Evolutionary conservation across 23 red algal genomes (phyloP).

Genomic region (Agarophyton chilense): DNA sequence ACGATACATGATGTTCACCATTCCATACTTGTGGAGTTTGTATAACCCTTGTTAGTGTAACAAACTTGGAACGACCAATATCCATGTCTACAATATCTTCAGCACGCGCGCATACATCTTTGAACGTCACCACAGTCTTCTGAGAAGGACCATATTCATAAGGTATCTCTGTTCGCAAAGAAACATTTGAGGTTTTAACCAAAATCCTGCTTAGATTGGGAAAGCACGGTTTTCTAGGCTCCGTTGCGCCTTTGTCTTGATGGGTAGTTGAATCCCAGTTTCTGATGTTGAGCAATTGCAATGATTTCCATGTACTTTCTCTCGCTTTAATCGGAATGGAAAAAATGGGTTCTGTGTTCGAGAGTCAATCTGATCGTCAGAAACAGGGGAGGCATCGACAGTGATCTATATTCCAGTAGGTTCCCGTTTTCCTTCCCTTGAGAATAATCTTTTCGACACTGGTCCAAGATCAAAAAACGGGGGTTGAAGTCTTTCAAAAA

Average conservation of each 20-base stretch:
- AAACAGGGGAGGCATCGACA: conserved; percentile 45
- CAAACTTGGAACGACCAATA: conserved; percentile 7
- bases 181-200: conserved; percentile 18
- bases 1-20: conserved; percentile 37
- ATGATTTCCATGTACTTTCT: conserved; percentile 38
- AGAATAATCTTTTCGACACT: conserved; percentile 29
- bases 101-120: background rate
- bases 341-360: background rate
- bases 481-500: conserved; percentile 51
- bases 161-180: conserved; percentile 52
- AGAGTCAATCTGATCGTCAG: background rate
- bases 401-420: conserved; percentile 55
- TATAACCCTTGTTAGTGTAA: conserved; percentile 13
- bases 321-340: conserved; percentile 45
- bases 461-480: conserved; percentile 45
- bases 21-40: conserved; percentile 56
- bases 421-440: conserved; percentile 32
- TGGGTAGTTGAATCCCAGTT: background rate
- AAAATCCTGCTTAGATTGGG: conserved; percentile 6
- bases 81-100: conserved; percentile 35
- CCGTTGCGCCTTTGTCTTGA: background rate
- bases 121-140: conserved; percentile 34
- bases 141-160: conserved; percentile 31
- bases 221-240: background rate
- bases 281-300: conserved; percentile 10